These are phyloP conservation scores for Melaleuca alternifolia DNA, from an alignment of 345 rosid genomes.

Conservation along the genomic window DNA sequence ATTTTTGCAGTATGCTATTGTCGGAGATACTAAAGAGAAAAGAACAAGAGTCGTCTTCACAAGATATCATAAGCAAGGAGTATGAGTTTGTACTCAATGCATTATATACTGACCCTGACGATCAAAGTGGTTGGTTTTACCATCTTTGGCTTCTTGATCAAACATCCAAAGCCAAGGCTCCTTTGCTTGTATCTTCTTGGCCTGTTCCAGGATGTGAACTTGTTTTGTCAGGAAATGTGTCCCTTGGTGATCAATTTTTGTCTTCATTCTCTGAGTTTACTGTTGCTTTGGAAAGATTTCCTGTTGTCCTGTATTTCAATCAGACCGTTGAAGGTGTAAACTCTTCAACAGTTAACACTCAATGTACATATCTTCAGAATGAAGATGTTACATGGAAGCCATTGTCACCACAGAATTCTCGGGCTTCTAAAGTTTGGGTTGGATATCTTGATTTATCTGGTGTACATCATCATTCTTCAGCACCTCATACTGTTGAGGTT, in stretches of 20 bases:
- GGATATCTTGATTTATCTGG: slow-evolving; percentile 26
- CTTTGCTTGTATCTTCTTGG: slow-evolving; percentile 68
- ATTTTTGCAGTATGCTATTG: slow-evolving; percentile 63
- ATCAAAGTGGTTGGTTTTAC: slow-evolving; percentile 98
- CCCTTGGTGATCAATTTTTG: slow-evolving; percentile 10
- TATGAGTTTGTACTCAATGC: slow-evolving; percentile 64
- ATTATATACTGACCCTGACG: slow-evolving; percentile 77
- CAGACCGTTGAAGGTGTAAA: slow-evolving; percentile 66
- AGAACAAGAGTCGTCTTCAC: slow-evolving; percentile 38
- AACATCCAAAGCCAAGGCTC: slow-evolving; percentile 55
- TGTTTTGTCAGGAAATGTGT: slow-evolving; percentile 22
- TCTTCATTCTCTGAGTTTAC: slow-evolving; percentile 19
- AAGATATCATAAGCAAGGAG: slow-evolving; percentile 54
- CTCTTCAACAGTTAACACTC: slow-evolving; percentile 40
- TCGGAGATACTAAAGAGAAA: slow-evolving; percentile 47
- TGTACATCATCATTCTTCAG: slow-evolving; percentile 11
- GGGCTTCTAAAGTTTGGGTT: slow-evolving; percentile 54
- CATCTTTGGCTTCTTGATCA: slow-evolving; percentile 94
- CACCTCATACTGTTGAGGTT: slow-evolving; percentile 34
- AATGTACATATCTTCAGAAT: slow-evolving; percentile 20
- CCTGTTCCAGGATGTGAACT: slow-evolving; percentile 61
- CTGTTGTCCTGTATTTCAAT: slow-evolving; percentile 66
- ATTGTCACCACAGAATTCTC: slow-evolving; percentile 25
- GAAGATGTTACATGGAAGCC: slow-evolving; percentile 57
- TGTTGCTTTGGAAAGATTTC: slow-evolving; percentile 39